phyloP scores from a whole-genome alignment of 768 basidiomycete genomes.

The Udeniomyces megalosporus region DNA sequence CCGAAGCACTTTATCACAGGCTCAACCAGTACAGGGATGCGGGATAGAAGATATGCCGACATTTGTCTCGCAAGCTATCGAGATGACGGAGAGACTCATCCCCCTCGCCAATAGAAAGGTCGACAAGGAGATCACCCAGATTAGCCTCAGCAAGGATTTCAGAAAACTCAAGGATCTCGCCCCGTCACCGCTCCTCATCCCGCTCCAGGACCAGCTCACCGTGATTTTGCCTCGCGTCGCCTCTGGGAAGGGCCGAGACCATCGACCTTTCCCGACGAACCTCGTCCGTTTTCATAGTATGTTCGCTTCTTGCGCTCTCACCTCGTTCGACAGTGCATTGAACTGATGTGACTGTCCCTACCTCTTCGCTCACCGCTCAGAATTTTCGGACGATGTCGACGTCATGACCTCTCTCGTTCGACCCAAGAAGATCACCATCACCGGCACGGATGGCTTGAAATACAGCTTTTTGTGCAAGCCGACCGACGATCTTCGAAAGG shows the following conservation, averaged over 20 bases:
- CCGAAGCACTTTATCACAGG: not conserved
- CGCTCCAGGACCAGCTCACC: constrained; percentile 80
- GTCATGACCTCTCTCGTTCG: constrained; percentile 82
- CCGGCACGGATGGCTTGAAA: constrained; percentile 59
- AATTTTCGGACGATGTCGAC: constrained; percentile 63
- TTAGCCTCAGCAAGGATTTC: constrained; percentile 43
- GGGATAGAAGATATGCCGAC: no score
- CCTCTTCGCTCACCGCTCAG: constrained; percentile 31
- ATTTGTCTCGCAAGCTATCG: not conserved
- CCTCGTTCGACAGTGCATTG: not conserved
- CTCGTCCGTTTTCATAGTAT: constrained; percentile 47
- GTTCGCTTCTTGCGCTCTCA: not conserved
- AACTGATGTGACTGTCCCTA: not conserved
- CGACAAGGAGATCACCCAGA: constrained; percentile 19
- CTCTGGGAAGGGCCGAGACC: constrained; percentile 36
- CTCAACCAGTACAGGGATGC: no score
- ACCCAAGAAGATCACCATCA: constrained; percentile 76
- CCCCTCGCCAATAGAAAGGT: constrained; percentile 40
- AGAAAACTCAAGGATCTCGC: constrained; percentile 41
- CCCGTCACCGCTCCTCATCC: constrained; percentile 61
- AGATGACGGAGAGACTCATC: constrained; percentile 56
- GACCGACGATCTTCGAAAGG: constrained; percentile 92
- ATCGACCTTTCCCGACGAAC: constrained; percentile 65
- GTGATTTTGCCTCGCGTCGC: constrained; percentile 69
- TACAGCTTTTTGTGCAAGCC: constrained; percentile 94